Conservation (phyloP, 306 rosid species). For the Rosa multiflora region DNA sequence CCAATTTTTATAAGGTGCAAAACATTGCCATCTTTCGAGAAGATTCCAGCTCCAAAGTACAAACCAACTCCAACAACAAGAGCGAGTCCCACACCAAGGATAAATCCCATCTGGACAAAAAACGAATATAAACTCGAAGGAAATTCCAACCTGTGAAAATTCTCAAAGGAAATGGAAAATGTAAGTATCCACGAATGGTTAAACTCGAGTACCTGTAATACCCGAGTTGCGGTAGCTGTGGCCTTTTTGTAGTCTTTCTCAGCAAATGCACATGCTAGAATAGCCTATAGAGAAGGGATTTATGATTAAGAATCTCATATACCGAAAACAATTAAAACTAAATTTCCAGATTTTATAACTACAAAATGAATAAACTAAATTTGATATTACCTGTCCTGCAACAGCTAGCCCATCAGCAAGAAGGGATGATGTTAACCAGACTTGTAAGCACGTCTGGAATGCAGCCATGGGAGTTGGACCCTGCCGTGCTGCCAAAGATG, state of each 20-base stretch:
- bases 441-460: slow-evolving; percentile 87
- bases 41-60: slow-evolving; percentile 77
- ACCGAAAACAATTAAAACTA: no score
- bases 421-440: slow-evolving; percentile 92
- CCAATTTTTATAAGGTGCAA: slow-evolving; percentile 69
- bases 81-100: slow-evolving; percentile 76
- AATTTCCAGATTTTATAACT: background rate
- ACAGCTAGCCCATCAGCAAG: slow-evolving; percentile 93
- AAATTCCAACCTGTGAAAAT: background rate
- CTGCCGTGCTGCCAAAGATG: slow-evolving; percentile 80
- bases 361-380: background rate
- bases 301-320: background rate
- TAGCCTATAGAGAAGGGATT: slow-evolving; percentile 49
- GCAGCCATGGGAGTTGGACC: slow-evolving; percentile 94
- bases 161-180: background rate
- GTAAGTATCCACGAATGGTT: background rate
- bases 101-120: slow-evolving; percentile 64
- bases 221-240: slow-evolving; percentile 51
- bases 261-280: slow-evolving; percentile 83
- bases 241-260: slow-evolving; percentile 74
- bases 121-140: background rate
- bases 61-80: slow-evolving; percentile 69
- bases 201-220: slow-evolving; percentile 46
- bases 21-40: slow-evolving; percentile 61
- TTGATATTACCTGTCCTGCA: slow-evolving; percentile 69